Evolutionary conservation across 805 yeast genomes (phyloP), one percentile per base, ranked within the genome.

Genomic region (Candida vaughaniae): DNA sequence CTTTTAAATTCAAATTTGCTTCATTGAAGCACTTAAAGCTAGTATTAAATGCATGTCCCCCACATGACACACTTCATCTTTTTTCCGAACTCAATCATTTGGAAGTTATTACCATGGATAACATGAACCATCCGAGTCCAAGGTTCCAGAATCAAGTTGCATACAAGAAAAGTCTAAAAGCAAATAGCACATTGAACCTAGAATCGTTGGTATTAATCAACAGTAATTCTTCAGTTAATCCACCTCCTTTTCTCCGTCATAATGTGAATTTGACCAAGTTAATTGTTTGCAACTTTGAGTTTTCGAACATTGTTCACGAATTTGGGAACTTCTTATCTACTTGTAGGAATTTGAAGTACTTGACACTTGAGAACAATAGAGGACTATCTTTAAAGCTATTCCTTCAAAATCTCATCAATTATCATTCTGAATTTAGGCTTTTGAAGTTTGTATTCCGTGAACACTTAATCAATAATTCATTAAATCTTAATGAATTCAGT

Each of bases 291-390:
- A 57, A 62, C n/a, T 64, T 50, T 40, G 64, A 63, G 35, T 63
- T 67, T 33, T 31, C 35, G 1, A 52, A 55, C 27, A 39, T 41
- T 8, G 52, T 60, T 6, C 58, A 59, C 8, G 30, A 30, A 3
- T 51, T 64, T 16, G 66, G 68, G 3, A 42, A 43, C 3, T 57
- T 64, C 30, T 39, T 64, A n/a, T 25, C 47, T 1, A 45, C 25
- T 2, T 33, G 51, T 6, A 41, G 43, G 1, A 29, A 43, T 9
- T 38, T 64, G n/a, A 48, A 37, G 28, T 42, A 36, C 15, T 16
- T 67, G 2, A 51, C 54, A 18, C 38, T 67, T 17, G 73, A 68
- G 36, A 62, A 66, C 42, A 66, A 66, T 42, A 41, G 40, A 6
- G 52, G 51, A 18, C 49, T 66, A 16, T 36, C 59, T 5, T 35